Base-by-base conservation (phyloP, 2,329 filamentous ascomycete species). In the Hypoxylon sp. region DNA sequence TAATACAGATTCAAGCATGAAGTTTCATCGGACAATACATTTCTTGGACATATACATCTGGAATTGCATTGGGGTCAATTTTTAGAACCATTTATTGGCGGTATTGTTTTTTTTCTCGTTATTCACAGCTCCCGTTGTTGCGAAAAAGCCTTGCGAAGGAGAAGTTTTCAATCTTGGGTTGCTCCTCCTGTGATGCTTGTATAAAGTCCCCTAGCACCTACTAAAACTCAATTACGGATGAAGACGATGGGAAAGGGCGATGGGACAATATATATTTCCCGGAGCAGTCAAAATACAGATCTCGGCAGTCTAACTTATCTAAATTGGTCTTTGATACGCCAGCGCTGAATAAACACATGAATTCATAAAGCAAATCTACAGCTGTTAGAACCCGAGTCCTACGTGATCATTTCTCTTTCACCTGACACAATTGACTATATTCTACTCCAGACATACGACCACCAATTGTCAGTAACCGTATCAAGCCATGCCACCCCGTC, bases 401-500 rank as follows among this genome's bases (percentile, higher is more conserved):
- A 31, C 39, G 2, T 44, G 39, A 50, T 8, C n/a, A 6, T 8
- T 42, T 42, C 6, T 1, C 37, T 31, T 24, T 11, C 19, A 31
- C 44, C 13, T 29, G 24, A 29, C 11, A 44, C 8, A 19, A 19
- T n/a, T 22, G 24, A 17, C n/a, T 46, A 1, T 48, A 37, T 48
- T 37, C 42, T 22, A 37, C 26, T 6, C n/a, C 26, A 26, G n/a
- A 8, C 31, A 37, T 19, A 50, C 11, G 37, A 29, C 31, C 19
- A 24, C 14, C 5, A 11, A 50, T 11, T 10, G 19, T 17, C 47
- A n/a, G 8, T 17, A 62, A 26, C 11, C 33, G 67, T 65, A 31
- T 3, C 24, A 19, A 42, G 22, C 11, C 52, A 70, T 70, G 67
- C 22, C 64, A 10, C 33, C 67, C 52, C 64, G 33, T 48, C 70